Percentiles rank a stretch among this genome's conserved stretches.
Conservation (phyloP, 2,329 filamentous ascomycete species). For the Fusarium pilosicola region DNA sequence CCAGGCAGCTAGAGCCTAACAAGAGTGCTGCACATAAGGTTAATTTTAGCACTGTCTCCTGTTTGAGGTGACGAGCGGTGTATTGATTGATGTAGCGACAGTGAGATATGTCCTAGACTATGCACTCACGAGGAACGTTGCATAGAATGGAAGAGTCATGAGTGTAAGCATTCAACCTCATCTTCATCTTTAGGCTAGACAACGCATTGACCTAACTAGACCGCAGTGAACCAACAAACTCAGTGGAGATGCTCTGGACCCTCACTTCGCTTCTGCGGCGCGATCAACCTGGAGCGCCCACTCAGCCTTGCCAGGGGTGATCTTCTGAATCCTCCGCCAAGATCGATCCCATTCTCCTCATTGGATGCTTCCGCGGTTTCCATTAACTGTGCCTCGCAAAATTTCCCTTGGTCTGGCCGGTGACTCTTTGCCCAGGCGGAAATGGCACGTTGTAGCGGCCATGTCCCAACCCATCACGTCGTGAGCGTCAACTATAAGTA, state of each 20-base stretch:
- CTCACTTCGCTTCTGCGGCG: neutral
- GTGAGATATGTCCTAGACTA: neutral
- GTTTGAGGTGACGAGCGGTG: neutral
- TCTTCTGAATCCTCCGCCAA: neutral
- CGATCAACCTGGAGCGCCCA: neutral
- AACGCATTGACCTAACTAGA: neutral
- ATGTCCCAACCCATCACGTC: neutral
- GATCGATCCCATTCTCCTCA: neutral
- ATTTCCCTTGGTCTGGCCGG: neutral
- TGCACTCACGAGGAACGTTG: neutral
- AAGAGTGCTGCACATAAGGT: neutral
- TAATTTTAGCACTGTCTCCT: conserved; percentile 14
- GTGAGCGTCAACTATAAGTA: neutral
- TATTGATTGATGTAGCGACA: neutral
- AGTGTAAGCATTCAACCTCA: neutral
- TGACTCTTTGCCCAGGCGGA: neutral
- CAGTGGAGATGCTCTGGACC: neutral
- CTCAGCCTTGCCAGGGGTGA: conserved; percentile 14
- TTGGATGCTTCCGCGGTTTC: neutral
- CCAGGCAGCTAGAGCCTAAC: neutral
- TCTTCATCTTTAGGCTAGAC: neutral
- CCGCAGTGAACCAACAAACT: neutral
- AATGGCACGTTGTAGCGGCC: neutral
- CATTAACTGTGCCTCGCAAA: conserved; percentile 9
- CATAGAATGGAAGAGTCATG: neutral